A percentile compares a stretch with the other conserved stretches of the same genome.
Evolutionary conservation across 1,139 yeast genomes (phyloP).

Genomic region (Debaryomyces sp.): DNA sequence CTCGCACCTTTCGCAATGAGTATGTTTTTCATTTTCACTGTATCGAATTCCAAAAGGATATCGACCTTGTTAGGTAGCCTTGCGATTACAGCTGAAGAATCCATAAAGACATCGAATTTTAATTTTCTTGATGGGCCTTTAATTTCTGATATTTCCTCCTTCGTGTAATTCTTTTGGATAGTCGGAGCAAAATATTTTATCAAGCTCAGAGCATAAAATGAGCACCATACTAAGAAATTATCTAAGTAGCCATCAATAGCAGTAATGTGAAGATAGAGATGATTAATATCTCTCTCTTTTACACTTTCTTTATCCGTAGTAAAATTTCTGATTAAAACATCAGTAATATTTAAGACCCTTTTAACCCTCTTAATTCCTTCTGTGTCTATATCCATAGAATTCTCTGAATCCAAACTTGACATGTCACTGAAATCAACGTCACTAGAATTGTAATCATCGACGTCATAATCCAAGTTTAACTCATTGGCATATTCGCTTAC

Average conservation of each 20-base stretch:
- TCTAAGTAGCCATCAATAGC: constrained; percentile 46
- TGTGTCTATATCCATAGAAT: constrained; percentile 21
- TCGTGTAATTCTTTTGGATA: constrained; percentile 30
- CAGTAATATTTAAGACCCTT: constrained; percentile 34
- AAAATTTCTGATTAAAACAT: constrained; percentile 29
- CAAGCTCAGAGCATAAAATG: constrained; percentile 41
- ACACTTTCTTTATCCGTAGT: constrained; percentile 17
- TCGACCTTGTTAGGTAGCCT: constrained; percentile 55
- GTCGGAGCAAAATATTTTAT: constrained; percentile 41
- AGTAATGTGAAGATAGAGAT: constrained; percentile 32
- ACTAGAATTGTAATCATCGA: constrained; percentile 22
- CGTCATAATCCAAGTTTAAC: constrained; percentile 39
- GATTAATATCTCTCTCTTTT: constrained; percentile 24
- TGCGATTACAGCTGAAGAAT: constrained; percentile 47
- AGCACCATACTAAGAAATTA: constrained; percentile 48
- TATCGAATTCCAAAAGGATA: constrained; percentile 53
- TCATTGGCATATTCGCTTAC: constrained; percentile 44
- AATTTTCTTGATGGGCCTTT: constrained; percentile 26
- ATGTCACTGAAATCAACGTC: constrained; percentile 38
- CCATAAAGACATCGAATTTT: constrained; percentile 39
- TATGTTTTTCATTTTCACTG: constrained; percentile 32
- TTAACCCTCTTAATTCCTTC: constrained; percentile 30
- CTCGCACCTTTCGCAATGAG: constrained; percentile 30
- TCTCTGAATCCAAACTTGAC: constrained; percentile 36
- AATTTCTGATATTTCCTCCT: constrained; percentile 27